Conservation (phyloP, 495 filamentous ascomycete species). For the Hypoxylon cercidicola region DNA sequence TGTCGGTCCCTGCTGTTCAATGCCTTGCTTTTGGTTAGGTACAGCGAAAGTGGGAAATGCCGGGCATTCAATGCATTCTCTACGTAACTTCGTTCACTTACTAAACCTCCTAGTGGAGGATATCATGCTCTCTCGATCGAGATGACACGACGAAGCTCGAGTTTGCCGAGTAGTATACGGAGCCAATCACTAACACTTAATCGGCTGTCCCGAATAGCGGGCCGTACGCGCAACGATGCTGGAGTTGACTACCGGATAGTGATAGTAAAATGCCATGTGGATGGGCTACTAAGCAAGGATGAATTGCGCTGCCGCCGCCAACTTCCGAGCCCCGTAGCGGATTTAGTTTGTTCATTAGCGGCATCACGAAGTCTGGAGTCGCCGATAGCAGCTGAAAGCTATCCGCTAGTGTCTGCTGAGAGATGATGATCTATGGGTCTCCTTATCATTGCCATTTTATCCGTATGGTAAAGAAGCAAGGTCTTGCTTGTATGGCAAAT, state of each 20-base stretch:
- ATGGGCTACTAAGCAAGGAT: not conserved
- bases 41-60: not conserved
- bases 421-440: not conserved
- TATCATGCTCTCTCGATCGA: not conserved
- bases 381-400: not conserved
- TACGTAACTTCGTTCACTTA: not conserved
- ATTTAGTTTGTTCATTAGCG: slow-evolving; percentile 2
- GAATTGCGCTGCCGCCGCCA: not conserved
- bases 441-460: no score
- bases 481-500: no score
- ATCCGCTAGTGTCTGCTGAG: not conserved
- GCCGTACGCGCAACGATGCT: slow-evolving; percentile 4
- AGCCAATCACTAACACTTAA: not conserved
- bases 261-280: not conserved
- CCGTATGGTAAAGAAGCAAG: no score
- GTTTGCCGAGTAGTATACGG: not conserved
- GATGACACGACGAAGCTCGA: not conserved
- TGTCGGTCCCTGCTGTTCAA: slow-evolving; percentile 11
- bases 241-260: not conserved
- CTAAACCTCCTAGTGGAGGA: slow-evolving; percentile 14
- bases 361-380: slow-evolving; percentile 2
- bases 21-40: not conserved
- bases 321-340: slow-evolving; percentile 7
- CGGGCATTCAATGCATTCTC: not conserved
- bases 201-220: slow-evolving; percentile 10